Base-by-base conservation (phyloP, 2,329 filamentous ascomycete genomes). In the Fusarium sororula region DNA sequence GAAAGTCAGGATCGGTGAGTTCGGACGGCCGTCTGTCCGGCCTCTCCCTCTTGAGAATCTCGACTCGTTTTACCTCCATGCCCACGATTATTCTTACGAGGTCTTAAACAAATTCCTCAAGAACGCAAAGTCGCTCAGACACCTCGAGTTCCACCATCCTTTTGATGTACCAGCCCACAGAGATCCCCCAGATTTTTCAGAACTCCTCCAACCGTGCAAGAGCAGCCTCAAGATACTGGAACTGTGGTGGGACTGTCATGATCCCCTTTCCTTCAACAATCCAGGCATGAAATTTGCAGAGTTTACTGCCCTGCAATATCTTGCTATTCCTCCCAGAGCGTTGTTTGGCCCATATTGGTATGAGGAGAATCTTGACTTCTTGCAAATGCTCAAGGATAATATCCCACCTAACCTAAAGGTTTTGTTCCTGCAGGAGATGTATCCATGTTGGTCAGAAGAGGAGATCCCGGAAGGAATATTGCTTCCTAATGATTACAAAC, bases 291-390 rank as follows among this genome's bases (percentile, higher is more conserved):
- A 28, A 15, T 47, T 28, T 0, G 45, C 26, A 3, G 18, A 28
- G 8, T 47, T 47, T 10, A 47, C 45, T 11, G 18, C 45, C 18
- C 13, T 47, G 0, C 13, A 47, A 11, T 47, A 47, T 28, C 45
- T 47, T 18, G 26, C 45, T 4, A 47, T 28, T 10, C 45, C 45
- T 11, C 45, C 26, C 6, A 28, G 0, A 5, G 45, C 45, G 7
- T 47, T 47, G 0, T 28, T 47, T 7, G 26, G 45, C 3, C 26
- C 45, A 0, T 28, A 47, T 1, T 47, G 45, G 26, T 28, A 22
- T 15, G 0, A 47, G 6, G 0, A 7, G 1, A 0, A 22, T 28
- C 26, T 47, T 4, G 13, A 47, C 18, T 28, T 22, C 26, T 47
- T 47, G 9, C 26, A 22, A 22, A 47, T 47, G 45, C 18, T 47